Conservation (phyloP, 768 basidiomycete genomes). For the Megacollybia marginata region DNA sequence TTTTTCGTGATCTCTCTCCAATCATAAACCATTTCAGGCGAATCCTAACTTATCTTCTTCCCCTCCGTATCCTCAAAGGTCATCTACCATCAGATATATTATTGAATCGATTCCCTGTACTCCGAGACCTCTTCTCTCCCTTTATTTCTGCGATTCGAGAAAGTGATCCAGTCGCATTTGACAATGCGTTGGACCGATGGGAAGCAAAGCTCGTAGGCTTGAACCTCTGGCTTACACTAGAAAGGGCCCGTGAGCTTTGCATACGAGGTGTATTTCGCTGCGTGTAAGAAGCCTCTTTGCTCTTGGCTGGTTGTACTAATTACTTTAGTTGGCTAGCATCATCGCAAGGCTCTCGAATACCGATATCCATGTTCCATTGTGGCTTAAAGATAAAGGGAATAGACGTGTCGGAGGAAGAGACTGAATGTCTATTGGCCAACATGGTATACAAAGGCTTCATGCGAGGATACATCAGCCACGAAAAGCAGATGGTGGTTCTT, state of each 20-base stretch:
- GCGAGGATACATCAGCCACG: constrained; percentile 94
- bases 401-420: constrained; percentile 69
- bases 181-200: constrained; percentile 61
- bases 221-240: constrained; percentile 80
- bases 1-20: neutral
- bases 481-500: constrained; percentile 89
- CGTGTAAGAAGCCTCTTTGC: constrained; percentile 43
- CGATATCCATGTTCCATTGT: constrained; percentile 74
- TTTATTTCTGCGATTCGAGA: constrained; percentile 73
- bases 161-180: constrained; percentile 78
- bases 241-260: constrained; percentile 83
- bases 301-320: constrained; percentile 1
- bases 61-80: constrained; percentile 81
- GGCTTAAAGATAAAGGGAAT: constrained; percentile 67
- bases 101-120: constrained; percentile 62
- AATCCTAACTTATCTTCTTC: constrained; percentile 86
- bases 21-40: constrained; percentile 41
- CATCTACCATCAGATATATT: constrained; percentile 74
- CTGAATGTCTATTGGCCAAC: constrained; percentile 90
- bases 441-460: constrained; percentile 93
- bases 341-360: constrained; percentile 69
- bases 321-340: constrained; percentile 67
- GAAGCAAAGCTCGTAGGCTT: constrained; percentile 77
- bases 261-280: constrained; percentile 74
- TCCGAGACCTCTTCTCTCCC: constrained; percentile 68